Evolutionary conservation across 768 basidiomycete species (phyloP).

Genomic region (Serpula lacrymans): DNA sequence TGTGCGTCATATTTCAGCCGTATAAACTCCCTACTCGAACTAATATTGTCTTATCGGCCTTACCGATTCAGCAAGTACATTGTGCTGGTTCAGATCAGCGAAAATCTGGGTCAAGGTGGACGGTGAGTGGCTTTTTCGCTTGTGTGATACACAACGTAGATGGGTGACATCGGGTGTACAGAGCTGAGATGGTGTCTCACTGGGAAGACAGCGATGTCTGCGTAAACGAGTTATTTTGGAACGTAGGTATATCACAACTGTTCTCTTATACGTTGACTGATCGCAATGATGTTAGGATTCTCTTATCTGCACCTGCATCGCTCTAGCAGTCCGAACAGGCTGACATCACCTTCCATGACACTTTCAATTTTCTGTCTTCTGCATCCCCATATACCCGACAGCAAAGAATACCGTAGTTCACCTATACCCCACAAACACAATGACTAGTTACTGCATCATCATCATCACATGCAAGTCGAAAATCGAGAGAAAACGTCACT

Average conservation of each 20-base stretch:
- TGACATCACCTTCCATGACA: constrained; percentile 19
- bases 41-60: constrained; percentile 5
- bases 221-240: constrained; percentile 74
- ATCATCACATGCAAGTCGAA: constrained; percentile 6
- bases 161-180: constrained; percentile 24
- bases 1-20: constrained; percentile 50
- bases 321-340: constrained; percentile 54
- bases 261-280: constrained; percentile 4
- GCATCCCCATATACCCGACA: constrained; percentile 5
- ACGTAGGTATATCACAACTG: constrained; percentile 46
- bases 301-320: constrained; percentile 62
- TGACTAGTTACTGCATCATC: constrained; percentile 2
- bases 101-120: constrained; percentile 82
- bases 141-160: constrained; percentile 5
- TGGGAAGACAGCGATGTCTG: constrained; percentile 86
- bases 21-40: not conserved
- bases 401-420: not conserved
- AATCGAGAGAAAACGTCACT: constrained; percentile 19
- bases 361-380: too few relatives aligned
- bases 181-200: constrained; percentile 80
- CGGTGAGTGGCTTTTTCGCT: constrained; percentile 46
- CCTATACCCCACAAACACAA: constrained; percentile 4
- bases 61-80: constrained; percentile 68
- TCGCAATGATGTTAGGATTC: constrained; percentile 53
- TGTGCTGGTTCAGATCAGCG: constrained; percentile 80